These are phyloP conservation scores for Cladophialophora carrionii DNA, from an alignment of 2,329 filamentous ascomycete species.

Conservation along the genomic window DNA sequence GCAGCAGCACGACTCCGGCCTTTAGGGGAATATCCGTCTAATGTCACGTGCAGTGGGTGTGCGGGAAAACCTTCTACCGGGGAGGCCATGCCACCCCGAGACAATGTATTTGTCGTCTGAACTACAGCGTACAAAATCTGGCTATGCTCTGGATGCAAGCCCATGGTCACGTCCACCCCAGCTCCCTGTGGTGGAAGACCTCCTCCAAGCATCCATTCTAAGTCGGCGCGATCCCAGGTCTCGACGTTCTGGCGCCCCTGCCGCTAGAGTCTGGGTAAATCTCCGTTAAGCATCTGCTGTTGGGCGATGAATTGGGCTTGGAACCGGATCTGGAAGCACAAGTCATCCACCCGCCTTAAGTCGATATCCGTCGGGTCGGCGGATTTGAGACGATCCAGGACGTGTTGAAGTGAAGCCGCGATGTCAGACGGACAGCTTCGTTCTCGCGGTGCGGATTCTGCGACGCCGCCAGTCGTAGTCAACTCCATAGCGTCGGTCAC, in stretches of 20 bases:
- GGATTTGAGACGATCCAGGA: conserved; percentile 30
- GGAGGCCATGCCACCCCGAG: not conserved
- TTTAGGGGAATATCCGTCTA: conserved; percentile 19
- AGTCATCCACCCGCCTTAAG: conserved; percentile 33
- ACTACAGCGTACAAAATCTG: not conserved
- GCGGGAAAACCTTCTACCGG: not conserved
- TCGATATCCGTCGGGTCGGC: conserved; percentile 19
- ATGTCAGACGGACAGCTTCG: conserved; percentile 1
- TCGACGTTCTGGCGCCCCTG: not conserved
- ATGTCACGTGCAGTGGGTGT: not conserved
- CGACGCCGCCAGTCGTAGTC: not conserved
- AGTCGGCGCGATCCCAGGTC: not conserved
- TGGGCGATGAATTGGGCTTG: conserved; percentile 32
- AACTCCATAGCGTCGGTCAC: not conserved
- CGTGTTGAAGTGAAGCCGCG: conserved; percentile 25
- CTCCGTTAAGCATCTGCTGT: not conserved
- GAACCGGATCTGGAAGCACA: conserved; percentile 36
- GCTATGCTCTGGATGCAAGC: not conserved
- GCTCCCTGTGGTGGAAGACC: too few species aligned
- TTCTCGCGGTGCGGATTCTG: not conserved
- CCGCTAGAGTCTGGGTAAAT: not conserved
- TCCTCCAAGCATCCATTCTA: too few species aligned
- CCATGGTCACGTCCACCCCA: not conserved
- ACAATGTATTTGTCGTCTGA: not conserved
- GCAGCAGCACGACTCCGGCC: conserved; percentile 9